Base-by-base conservation (phyloP, 129 eudicot species). In the Flaveria sonorensis region DNA sequence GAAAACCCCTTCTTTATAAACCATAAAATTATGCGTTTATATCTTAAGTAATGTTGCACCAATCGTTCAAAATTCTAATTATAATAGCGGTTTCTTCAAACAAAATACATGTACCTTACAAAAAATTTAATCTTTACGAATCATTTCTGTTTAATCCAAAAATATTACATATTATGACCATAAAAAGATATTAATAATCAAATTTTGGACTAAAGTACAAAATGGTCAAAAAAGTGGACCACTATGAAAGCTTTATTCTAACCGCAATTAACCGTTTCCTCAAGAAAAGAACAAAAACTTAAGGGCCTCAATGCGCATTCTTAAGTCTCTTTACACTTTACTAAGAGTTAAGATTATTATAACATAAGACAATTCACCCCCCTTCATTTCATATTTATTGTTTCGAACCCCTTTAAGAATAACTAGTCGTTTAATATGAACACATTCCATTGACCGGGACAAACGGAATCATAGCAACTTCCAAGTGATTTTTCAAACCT, bases 161-260 rank as follows among this genome's bases (percentile, higher is more conserved):
- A 62, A 16, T 42, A 45, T 7, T 20, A 1, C 21, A 12, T 21
- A 21, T 66, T 21, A 46, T 11, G 15, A 68, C 56, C 28, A 5
- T 15, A 36, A 36, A 19, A 18, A 8, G 14, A 53, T 57, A 57
- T 2, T 10, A 57, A 57, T 57, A 57, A 57, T 42, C 10, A 18
- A n/a, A 18, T 42, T 26, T 0, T 12, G 36, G 76, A 45, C 71
- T 60, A 72, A 72, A 72, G 60, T 42, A 52, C 32, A 53, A 63
- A 21, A 72, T 36, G 74, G 66, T 79, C 36, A 72, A 79, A 79
- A 72, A 79, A 16, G 78, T 79, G 83, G 83, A 79, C 83, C 78
- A 72, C 83, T 48, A 10, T 72, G 67, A 64, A 79, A 79, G 83
- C 83, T 79, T 63, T 64, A 43, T 79, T 79, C 74, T 55, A 80